Percentiles rank a stretch among this genome's conserved stretches.
phyloP scores from a whole-genome alignment of 176 grass and related monocot genomes.

The Ananas comosus region DNA sequence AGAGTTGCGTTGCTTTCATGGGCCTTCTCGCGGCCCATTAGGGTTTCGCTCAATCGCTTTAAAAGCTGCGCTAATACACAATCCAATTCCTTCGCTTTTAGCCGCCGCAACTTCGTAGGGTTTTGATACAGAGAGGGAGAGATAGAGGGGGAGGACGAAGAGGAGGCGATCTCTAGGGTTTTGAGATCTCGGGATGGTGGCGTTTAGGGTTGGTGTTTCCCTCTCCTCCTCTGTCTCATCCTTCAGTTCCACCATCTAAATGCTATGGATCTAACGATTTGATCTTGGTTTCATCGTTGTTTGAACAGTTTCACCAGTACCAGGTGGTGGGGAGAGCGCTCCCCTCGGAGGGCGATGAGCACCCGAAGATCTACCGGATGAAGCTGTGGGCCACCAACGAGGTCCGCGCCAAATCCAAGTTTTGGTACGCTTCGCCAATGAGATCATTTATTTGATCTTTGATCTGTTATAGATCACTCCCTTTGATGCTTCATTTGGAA shows the following conservation, averaged over 20 bases:
- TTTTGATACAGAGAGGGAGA: too few species aligned
- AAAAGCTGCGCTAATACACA: not conserved
- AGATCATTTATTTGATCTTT: not conserved
- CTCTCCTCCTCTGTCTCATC: not conserved
- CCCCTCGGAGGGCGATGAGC: constrained; percentile 61
- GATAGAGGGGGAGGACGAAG: not conserved
- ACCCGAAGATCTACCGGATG: constrained; percentile 93
- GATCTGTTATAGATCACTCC: not conserved
- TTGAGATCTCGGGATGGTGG: constrained; percentile 42
- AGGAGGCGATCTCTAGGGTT: not conserved
- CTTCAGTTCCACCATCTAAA: not conserved
- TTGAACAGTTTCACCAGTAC: constrained; percentile 85
- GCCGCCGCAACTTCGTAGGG: not conserved
- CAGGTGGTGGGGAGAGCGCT: constrained; percentile 92
- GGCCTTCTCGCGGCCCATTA: not conserved
- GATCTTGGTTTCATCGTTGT: constrained; percentile 3
- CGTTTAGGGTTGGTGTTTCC: constrained; percentile 47
- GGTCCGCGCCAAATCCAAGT: constrained; percentile 90
- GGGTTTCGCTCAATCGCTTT: not conserved
- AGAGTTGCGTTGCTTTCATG: not conserved
- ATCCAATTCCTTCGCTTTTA: not conserved
- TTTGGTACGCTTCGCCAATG: constrained; percentile 47
- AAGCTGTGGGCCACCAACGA: constrained; percentile 97
- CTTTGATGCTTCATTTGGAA: not conserved
- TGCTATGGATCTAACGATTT: constrained; percentile 4